phyloP scores from a whole-genome alignment of 2,329 filamentous ascomycete genomes.

The Raffaelea ambrosiae region DNA sequence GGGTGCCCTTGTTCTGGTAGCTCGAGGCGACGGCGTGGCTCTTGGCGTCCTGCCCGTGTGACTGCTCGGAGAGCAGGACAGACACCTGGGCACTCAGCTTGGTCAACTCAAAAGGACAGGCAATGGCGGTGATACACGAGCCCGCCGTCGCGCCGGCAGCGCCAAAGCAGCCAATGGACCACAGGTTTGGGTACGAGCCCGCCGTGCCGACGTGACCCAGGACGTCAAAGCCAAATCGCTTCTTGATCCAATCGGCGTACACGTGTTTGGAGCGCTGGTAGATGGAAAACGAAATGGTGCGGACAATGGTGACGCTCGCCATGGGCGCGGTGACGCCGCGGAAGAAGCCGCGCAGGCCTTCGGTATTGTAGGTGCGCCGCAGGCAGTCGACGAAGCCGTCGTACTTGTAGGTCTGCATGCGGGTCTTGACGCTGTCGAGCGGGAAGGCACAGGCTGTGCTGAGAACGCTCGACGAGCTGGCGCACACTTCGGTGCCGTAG shows the following conservation, averaged over 20 bases:
- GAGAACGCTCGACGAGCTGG: slow-evolving; percentile 66
- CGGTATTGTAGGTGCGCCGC: slow-evolving; percentile 63
- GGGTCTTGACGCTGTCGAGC: slow-evolving; percentile 81
- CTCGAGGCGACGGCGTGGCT: slow-evolving; percentile 55
- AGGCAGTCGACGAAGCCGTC: slow-evolving; percentile 67
- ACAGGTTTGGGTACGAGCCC: slow-evolving; percentile 62
- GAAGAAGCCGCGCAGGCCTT: slow-evolving; percentile 71
- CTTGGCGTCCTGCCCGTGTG: slow-evolving; percentile 34
- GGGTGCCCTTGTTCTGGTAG: slow-evolving; percentile 70
- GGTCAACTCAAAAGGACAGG: slow-evolving; percentile 86
- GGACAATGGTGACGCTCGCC: slow-evolving; percentile 37
- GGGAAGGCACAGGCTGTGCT: slow-evolving; percentile 77
- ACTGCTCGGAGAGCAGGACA: slow-evolving; percentile 59
- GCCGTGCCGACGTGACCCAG: slow-evolving; percentile 62
- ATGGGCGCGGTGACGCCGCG: slow-evolving; percentile 75
- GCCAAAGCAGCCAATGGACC: slow-evolving; percentile 69
- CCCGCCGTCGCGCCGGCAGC: slow-evolving; percentile 71
- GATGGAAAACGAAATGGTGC: slow-evolving; percentile 31
- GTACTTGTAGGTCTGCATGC: slow-evolving; percentile 82
- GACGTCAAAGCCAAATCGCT: slow-evolving; percentile 60
- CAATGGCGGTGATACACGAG: slow-evolving; percentile 69
- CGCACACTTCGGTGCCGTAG: slow-evolving; percentile 74
- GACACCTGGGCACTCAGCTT: slow-evolving; percentile 83
- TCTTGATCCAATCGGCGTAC: slow-evolving; percentile 62
- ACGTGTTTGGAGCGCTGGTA: slow-evolving; percentile 71